phyloP scores from a whole-genome alignment of 2,329 filamentous ascomycete genomes.

The Stagonosporopsis vannaccii region DNA sequence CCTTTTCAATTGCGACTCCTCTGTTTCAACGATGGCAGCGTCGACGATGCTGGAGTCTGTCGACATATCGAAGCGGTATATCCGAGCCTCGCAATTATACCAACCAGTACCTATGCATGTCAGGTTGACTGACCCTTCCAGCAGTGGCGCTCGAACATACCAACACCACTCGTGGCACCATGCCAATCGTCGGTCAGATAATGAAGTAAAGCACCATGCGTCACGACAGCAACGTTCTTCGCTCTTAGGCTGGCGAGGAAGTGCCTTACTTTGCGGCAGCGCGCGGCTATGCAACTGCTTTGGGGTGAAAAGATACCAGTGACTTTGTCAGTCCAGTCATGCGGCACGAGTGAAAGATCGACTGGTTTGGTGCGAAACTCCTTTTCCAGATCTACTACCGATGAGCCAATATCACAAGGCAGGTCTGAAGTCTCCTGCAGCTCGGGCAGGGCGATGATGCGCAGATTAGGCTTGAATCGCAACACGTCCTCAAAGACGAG shows the following conservation, averaged over 20 bases:
- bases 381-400: slow-evolving; percentile 52
- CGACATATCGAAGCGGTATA: slow-evolving; percentile 23
- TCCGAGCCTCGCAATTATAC: slow-evolving; percentile 27
- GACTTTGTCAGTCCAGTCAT: slow-evolving; percentile 64
- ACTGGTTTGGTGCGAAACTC: slow-evolving; percentile 69
- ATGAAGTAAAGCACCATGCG: slow-evolving; percentile 82
- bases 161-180: slow-evolving; percentile 9
- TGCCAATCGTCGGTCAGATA: slow-evolving; percentile 80
- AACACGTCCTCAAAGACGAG: slow-evolving; percentile 66
- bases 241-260: slow-evolving; percentile 16
- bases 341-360: slow-evolving; percentile 66
- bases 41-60: slow-evolving; percentile 7
- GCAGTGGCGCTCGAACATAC: slow-evolving; percentile 9
- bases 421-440: slow-evolving; percentile 77
- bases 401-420: slow-evolving; percentile 74
- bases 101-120: slow-evolving; percentile 26
- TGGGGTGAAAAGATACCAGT: slow-evolving; percentile 42
- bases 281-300: slow-evolving; percentile 43
- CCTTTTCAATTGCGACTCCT: slow-evolving; percentile 5
- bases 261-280: slow-evolving; percentile 12
- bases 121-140: neutral
- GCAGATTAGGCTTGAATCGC: slow-evolving; percentile 37
- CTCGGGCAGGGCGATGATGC: slow-evolving; percentile 70
- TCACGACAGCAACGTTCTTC: slow-evolving; percentile 72
- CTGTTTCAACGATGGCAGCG: slow-evolving; percentile 22